Evolutionary conservation across 345 rosid genomes (phyloP).

Genomic region (Euphorbia pulcherrima): DNA sequence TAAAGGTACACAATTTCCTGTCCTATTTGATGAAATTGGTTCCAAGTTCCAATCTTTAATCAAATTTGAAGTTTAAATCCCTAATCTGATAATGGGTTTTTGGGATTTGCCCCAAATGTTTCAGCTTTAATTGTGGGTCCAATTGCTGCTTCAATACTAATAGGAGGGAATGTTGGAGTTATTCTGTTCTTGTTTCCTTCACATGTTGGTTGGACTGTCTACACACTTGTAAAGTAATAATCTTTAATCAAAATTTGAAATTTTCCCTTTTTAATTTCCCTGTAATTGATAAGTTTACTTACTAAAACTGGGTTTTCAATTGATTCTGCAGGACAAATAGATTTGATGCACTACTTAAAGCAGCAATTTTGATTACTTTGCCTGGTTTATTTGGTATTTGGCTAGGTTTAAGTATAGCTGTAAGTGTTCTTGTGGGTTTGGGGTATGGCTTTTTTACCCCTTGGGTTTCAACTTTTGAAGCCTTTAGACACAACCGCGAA

Average conservation of each 20-base stretch:
- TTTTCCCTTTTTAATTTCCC: neutral
- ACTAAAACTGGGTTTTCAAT: neutral
- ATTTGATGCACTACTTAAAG: conserved; percentile 60
- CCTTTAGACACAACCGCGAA: conserved; percentile 58
- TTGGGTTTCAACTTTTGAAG: conserved; percentile 81
- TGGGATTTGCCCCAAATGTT: conserved; percentile 12
- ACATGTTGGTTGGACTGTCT: conserved; percentile 66
- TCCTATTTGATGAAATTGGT: neutral
- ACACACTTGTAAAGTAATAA: conserved; percentile 52
- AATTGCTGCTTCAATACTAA: conserved; percentile 57
- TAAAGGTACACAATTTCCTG: conserved; percentile 45
- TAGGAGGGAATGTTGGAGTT: conserved; percentile 62
- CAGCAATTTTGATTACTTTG: conserved; percentile 49
- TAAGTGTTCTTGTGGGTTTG: conserved; percentile 58
- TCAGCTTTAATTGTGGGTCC: conserved; percentile 76
- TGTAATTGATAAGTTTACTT: neutral
- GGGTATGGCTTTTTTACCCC: conserved; percentile 86
- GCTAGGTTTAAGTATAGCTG: conserved; percentile 66
- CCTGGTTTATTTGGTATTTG: conserved; percentile 67
- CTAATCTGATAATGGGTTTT: conserved; percentile 11
- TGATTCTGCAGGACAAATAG: conserved; percentile 47
- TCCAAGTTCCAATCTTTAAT: neutral
- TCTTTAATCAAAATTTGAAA: neutral
- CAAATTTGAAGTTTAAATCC: neutral
- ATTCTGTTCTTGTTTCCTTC: conserved; percentile 67